These are phyloP conservation scores for Penicillium lagena DNA, from an alignment of 495 filamentous ascomycete species.

Conservation along the genomic window DNA sequence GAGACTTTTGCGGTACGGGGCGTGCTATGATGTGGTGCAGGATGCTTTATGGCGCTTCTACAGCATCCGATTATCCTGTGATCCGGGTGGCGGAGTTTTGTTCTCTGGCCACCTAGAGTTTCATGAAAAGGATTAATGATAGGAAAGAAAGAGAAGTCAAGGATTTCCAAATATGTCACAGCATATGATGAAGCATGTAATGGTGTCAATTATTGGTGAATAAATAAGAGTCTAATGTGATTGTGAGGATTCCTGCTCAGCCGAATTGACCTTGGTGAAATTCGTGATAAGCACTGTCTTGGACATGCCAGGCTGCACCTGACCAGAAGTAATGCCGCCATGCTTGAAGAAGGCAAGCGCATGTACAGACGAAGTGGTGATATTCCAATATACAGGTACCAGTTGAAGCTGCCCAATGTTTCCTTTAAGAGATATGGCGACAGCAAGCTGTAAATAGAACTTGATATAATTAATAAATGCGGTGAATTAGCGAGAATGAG, in stretches of 20 bases:
- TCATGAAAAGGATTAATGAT: neutral
- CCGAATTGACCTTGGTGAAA: constrained; percentile 12
- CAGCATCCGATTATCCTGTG: constrained; percentile 13
- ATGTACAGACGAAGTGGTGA: no score
- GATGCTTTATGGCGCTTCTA: constrained; percentile 19
- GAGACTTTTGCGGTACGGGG: constrained; percentile 21
- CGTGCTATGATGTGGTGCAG: constrained; percentile 25
- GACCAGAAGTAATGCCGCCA: constrained; percentile 46
- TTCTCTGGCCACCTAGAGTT: constrained; percentile 9
- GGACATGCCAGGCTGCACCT: constrained; percentile 32
- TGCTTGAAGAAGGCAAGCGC: constrained; percentile 50
- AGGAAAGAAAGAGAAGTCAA: neutral
- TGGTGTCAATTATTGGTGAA: no score
- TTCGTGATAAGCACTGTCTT: constrained; percentile 28
- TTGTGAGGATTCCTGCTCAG: neutral
- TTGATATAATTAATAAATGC: no score
- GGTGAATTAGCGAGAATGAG: no score
- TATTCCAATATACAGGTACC: no score
- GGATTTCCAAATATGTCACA: no score
- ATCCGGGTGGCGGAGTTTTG: constrained; percentile 12
- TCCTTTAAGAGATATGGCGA: no score
- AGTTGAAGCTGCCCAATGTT: no score
- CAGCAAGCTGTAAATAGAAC: no score
- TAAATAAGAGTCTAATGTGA: no score
- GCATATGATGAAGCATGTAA: no score